Percentiles rank a stretch among this genome's conserved stretches.
Conservation (phyloP, 176 grass and related monocot species). For the Stipa capillata region DNA sequence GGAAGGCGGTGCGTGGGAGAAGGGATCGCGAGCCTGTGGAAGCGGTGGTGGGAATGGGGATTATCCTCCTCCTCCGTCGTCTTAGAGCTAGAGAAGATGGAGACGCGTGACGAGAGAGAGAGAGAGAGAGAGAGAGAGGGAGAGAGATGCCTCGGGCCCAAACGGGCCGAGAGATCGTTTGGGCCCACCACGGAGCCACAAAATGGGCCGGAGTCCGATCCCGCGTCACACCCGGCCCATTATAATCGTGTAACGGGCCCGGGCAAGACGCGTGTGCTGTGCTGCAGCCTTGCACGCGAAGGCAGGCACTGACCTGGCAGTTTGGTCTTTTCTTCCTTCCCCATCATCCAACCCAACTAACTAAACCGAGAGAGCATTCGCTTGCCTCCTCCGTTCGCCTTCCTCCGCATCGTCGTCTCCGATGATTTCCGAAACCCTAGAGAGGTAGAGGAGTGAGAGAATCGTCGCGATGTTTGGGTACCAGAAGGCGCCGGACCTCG, state of each 20-base stretch:
- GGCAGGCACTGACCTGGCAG: neutral
- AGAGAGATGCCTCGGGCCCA: neutral
- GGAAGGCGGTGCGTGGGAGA: neutral
- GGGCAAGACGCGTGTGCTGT: neutral
- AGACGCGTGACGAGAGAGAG: neutral
- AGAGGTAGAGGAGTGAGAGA: neutral
- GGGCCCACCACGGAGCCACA: no score
- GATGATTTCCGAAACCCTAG: conserved; percentile 14
- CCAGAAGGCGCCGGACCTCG: conserved; percentile 46
- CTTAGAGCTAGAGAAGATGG: neutral
- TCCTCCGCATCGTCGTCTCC: neutral
- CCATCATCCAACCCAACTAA: neutral
- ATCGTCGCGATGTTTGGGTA: conserved; percentile 18
- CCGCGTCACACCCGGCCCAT: no score
- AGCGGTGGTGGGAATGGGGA: neutral
- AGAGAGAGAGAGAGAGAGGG: neutral
- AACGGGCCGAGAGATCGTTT: neutral
- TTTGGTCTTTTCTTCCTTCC: neutral
- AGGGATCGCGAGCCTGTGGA: conserved; percentile 13
- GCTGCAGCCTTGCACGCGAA: neutral
- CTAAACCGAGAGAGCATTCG: neutral
- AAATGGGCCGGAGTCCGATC: no score
- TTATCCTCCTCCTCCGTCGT: neutral
- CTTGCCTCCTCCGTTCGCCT: neutral
- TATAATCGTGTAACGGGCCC: neutral